These are phyloP conservation scores for Lactarius evosmus DNA, from an alignment of 768 basidiomycete species.

Conservation along the genomic window DNA sequence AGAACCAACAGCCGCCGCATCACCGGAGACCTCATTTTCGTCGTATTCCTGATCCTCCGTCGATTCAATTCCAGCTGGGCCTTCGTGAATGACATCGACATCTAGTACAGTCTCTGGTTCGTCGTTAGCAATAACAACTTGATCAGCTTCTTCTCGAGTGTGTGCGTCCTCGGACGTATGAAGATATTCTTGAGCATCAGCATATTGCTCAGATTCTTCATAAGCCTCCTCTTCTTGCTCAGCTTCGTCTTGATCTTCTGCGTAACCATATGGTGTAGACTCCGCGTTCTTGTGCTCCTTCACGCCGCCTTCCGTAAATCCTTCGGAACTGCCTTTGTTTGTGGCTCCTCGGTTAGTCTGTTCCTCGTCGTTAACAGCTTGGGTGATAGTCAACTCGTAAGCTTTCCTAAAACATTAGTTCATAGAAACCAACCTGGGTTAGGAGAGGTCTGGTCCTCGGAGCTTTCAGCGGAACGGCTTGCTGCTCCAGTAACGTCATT, in stretches of 20 bases:
- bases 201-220: conserved; percentile 17
- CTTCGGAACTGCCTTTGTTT: conserved; percentile 1
- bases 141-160: conserved; percentile 15
- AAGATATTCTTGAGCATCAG: conserved; percentile 16
- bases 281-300: conserved; percentile 11
- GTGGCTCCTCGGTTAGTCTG: conserved; percentile 2
- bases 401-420: not conserved
- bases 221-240: conserved; percentile 12
- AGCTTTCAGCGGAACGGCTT: not conserved
- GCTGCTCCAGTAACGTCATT: not conserved
- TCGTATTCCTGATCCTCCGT: conserved; percentile 5
- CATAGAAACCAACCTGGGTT: conserved; percentile 5
- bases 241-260: conserved; percentile 8
- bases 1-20: conserved; percentile 2
- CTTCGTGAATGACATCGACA: conserved; percentile 11
- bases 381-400: not conserved
- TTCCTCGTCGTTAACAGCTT: not conserved
- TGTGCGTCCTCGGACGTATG: conserved; percentile 2
- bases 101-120: conserved; percentile 17
- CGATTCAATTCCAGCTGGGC: conserved; percentile 6
- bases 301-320: not conserved
- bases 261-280: not conserved
- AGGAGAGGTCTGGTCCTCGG: not conserved
- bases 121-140: conserved; percentile 17
- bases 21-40: conserved; percentile 8